Evolutionary conservation across 768 basidiomycete genomes (phyloP), one percentile per base, ranked within the genome.

Genomic region (Hygrocybe coccinea): DNA sequence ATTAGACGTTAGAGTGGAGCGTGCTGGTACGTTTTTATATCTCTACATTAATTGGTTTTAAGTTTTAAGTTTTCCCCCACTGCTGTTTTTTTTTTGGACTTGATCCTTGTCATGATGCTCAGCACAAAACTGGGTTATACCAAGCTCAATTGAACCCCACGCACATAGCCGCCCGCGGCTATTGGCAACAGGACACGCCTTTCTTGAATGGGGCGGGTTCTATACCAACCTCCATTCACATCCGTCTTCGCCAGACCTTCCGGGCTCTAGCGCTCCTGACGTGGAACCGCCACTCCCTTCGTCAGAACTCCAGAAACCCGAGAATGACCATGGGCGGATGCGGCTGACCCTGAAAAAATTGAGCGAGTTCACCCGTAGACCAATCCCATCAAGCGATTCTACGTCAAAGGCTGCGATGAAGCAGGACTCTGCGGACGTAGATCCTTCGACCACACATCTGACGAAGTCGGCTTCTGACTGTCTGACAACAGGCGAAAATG

Each of bases 151-250:
- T 15, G 51, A 52, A 6, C 17, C 37, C 9, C 9, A 24, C 33
- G 6, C 6, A 5, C 55, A 33, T 5, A 29, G 25, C 21, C 44
- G 12, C 43, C 3, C 8, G 22, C 45, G 36, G 43, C 19, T 36
- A 19, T 44, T 43, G 19, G 58, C 58, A 8, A 41, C 38, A 11
- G 58, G 58, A 10, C 55, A 52, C n/a, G 24, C 54, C 7, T 55
- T 59, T 44, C 45, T 59, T 3, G 45, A 56, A 6, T 59, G 58
- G 58, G 58, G 55, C 24, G 58, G 58, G 11, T 59, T 59, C 19
- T 52, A 56, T 38, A 33, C 36, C n/a, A n/a, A 12, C 17, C 15
- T 12, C 44, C 17, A 12, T 19, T 51, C 2, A 39, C 54, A 22
- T 47, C 57, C 17, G 25, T 59, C 33, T 25, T 34, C 17, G 34